Percentiles rank a stretch among this genome's conserved stretches.
These are phyloP conservation scores for Vigna nakashimae DNA, from an alignment of 306 rosid species.

Conservation along the genomic window DNA sequence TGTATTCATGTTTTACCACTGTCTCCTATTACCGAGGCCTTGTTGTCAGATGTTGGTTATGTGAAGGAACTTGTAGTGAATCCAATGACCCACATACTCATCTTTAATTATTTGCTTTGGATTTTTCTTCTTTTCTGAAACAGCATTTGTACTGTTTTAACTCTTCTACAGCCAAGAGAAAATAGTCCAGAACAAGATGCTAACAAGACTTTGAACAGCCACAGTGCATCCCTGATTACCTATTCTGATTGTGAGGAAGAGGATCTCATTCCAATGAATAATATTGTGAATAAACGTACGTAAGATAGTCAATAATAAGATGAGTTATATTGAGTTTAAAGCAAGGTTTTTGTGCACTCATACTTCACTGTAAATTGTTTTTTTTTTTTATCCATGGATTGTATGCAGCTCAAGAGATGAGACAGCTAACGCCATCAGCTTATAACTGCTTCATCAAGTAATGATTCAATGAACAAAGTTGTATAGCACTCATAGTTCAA, in stretches of 20 bases:
- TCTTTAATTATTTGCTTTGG: not conserved
- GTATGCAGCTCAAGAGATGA: constrained; percentile 84
- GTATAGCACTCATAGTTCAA: not conserved
- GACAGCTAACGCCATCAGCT: constrained; percentile 95
- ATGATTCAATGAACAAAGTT: constrained; percentile 38
- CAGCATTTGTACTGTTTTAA: constrained; percentile 33
- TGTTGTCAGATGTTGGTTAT: constrained; percentile 55
- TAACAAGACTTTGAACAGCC: constrained; percentile 52
- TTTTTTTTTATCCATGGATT: constrained; percentile 8
- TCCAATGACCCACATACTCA: constrained; percentile 14
- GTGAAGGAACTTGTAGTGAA: constrained; percentile 54
- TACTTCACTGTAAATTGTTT: not conserved
- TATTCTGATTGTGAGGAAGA: constrained; percentile 78
- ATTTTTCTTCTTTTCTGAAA: not conserved
- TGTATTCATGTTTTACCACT: constrained; percentile 81
- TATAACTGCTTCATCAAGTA: constrained; percentile 93
- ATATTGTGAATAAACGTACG: constrained; percentile 80
- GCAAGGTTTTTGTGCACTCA: constrained; percentile 13
- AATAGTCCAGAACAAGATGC: constrained; percentile 55
- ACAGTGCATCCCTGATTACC: constrained; percentile 52
- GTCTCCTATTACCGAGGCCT: constrained; percentile 48
- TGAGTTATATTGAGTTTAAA: not conserved
- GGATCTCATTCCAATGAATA: constrained; percentile 55
- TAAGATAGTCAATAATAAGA: constrained; percentile 13
- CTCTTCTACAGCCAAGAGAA: constrained; percentile 59